Percentiles rank a stretch among this genome's conserved stretches.
Conservation (phyloP, 2,329 filamentous ascomycete genomes). For the Microcyclospora tardicrescens region DNA sequence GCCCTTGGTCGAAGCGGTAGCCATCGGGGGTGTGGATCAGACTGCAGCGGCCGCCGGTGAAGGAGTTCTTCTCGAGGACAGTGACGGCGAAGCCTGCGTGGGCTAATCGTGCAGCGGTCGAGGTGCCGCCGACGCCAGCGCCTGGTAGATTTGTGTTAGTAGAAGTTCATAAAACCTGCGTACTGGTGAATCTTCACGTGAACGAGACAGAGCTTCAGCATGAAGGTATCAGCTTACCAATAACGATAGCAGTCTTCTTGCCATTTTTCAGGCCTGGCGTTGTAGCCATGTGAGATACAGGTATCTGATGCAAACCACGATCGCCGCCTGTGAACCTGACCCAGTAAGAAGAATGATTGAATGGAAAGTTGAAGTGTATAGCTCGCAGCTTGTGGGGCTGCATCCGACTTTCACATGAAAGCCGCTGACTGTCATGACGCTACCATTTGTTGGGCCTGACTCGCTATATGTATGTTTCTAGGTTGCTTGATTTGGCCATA, state of each 20-base stretch:
- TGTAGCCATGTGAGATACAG: too few relatives aligned
- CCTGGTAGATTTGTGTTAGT: conserved; percentile 29
- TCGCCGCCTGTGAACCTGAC: too few relatives aligned
- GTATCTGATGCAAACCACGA: too few relatives aligned
- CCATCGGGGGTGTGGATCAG: conserved; percentile 43
- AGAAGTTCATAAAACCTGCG: not conserved
- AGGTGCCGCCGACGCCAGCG: conserved; percentile 58
- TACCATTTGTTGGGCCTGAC: not conserved
- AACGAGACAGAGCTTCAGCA: too few relatives aligned
- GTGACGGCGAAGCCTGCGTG: conserved; percentile 60
- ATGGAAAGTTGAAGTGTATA: too few relatives aligned
- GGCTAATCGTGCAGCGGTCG: conserved; percentile 56
- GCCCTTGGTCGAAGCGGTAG: conserved; percentile 63
- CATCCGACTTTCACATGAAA: too few relatives aligned
- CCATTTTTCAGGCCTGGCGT: too few relatives aligned
- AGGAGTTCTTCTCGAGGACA: conserved; percentile 63
- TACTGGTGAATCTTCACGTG: not conserved
- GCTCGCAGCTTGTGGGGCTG: too few relatives aligned
- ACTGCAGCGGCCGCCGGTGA: conserved; percentile 59
- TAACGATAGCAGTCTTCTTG: conserved; percentile 38
- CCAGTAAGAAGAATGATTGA: too few relatives aligned
- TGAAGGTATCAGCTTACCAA: conserved; percentile 29
- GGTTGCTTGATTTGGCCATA: too few relatives aligned
- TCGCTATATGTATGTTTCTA: not conserved
- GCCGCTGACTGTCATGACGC: conserved; percentile 1